Evolutionary conservation across 2,329 filamentous ascomycete genomes (phyloP).

Genomic region (Mariannaea sp.): DNA sequence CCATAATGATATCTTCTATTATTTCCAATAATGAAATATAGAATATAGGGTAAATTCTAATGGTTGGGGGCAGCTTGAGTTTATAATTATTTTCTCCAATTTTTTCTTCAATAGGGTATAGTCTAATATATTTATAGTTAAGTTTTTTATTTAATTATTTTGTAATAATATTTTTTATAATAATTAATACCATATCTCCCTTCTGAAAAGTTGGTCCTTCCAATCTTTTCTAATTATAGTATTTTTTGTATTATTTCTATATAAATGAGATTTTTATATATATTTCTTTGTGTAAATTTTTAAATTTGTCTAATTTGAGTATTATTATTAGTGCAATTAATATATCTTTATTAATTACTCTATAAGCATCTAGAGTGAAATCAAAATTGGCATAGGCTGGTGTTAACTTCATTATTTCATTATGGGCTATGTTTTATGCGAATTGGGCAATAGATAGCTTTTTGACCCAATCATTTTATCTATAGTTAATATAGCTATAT

Average conservation of each 20-base stretch:
- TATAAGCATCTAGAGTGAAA: slow-evolving; percentile 10
- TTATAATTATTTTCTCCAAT: slow-evolving; percentile 27
- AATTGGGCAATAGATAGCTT: slow-evolving; percentile 5
- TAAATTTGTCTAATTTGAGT: no score
- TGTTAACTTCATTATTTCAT: slow-evolving; percentile 4
- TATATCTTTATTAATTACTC: slow-evolving; percentile 6
- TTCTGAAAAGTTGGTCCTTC: slow-evolving; percentile 19
- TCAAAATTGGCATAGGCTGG: slow-evolving; percentile 13
- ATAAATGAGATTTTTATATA: background rate
- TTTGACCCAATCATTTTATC: slow-evolving; percentile 7
- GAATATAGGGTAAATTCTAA: slow-evolving; percentile 27
- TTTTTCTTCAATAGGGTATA: slow-evolving; percentile 26
- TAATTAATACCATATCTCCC: slow-evolving; percentile 24
- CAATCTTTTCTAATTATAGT: slow-evolving; percentile 24
- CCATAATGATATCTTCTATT: slow-evolving; percentile 13
- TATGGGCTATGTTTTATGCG: slow-evolving; percentile 7
- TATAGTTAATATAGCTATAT: slow-evolving; percentile 15
- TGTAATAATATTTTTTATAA: slow-evolving; percentile 25
- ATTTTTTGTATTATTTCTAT: background rate
- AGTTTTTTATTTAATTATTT: slow-evolving; percentile 23
- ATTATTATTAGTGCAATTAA: no score
- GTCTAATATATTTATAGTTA: slow-evolving; percentile 27
- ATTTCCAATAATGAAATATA: slow-evolving; percentile 29
- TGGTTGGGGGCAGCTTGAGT: slow-evolving; percentile 13
- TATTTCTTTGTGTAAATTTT: background rate